Evolutionary conservation across 768 basidiomycete species (phyloP), one percentile per base, ranked within the genome.

Genomic region (Lentinula edodes): DNA sequence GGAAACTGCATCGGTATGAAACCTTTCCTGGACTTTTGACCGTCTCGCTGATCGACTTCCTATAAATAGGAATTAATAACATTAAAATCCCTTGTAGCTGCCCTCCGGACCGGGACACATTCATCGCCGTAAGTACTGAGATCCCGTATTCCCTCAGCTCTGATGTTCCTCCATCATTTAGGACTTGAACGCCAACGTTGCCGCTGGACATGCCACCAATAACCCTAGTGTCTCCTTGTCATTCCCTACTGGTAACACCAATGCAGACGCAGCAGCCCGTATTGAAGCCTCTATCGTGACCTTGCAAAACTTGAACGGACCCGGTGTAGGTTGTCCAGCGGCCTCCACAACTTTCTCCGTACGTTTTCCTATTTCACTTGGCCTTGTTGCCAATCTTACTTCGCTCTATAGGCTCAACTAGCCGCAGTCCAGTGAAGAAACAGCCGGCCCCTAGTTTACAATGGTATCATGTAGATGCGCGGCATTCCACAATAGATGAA

Each of bases 281-380:
- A 75, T 91, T 62, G 74, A 83, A 52, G 79, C 88, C 32, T 79
- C 83, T 5, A 67, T 84, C 10, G 80, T 88, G 41, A 87, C 89
- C 6, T 74, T 91, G n/a, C 90, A 91, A 74, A 91, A 91, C 70
- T 70, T 91, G 45, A 75, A 79, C 53, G 89, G 88, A 1, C 77
- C 86, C 0, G 90, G 89, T 42, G 71, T 78, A 5, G 90, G 88
- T 13, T 90, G 87, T 69, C 88, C 89, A 5, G 81, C 82, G 13
- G 81, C 80, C 0, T 79, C 86, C 8, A 87, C 89, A 0, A 89
- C 86, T 4, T 83, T 88, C 66, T 65, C 75, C 23, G 82, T 61
- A 39, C 23, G 50, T 54, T 13, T 36, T 61, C 7, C 39, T 53
- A 28, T 8, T 13, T 43, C 23, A 6, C 7, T 12, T 28, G 7